Base-by-base conservation (phyloP, 768 basidiomycete genomes). In the Roridomyces roridus region DNA sequence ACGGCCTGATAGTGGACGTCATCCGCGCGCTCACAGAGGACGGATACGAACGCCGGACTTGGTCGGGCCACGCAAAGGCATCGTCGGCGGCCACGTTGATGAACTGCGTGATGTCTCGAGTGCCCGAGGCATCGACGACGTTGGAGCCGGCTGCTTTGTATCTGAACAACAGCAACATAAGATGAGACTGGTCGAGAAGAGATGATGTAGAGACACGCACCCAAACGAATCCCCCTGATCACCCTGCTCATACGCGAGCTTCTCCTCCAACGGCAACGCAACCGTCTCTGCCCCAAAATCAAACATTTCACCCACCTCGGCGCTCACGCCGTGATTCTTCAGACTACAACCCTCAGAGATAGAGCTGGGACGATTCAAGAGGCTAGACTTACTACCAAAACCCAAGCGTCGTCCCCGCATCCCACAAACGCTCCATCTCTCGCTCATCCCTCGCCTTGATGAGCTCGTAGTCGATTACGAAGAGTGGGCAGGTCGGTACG, bases 101-200 rank as follows among this genome's bases (percentile, higher is more conserved):
- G 39, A 40, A 40, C 39, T 40, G 39, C 39, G 39, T 40, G 4
- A 40, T 6, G 39, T 40, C 39, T 23, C 21, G 15, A 14, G 39
- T 23, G 39, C 39, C 39, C 3, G 39, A 9, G 39, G 39, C 17
- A 40, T 40, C 39, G 39, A 40, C 39, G 4, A 40, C 39, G 20
- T 75, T 79, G 4, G 72, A 74, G 1, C 81, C 82, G 0, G 71
- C 69, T 28, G 77, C 80, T 67, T 83, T 80, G 57, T 80, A 82
- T 17, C 56, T 64, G 7, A 3, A 15, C 10, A 8, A 15, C 10
- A 37, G 55, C 23, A 9, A 43, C 40, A 23, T 36, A 34, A 15
- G 23, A 28, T 8, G 31, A 34, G 31, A 10, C 10, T 7, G 10
- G n/a, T 12, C 5, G 10, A 29, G 12, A 14, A 24, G 7, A 49